Conservation (phyloP, 805 yeast species). For the Candida germanica region DNA sequence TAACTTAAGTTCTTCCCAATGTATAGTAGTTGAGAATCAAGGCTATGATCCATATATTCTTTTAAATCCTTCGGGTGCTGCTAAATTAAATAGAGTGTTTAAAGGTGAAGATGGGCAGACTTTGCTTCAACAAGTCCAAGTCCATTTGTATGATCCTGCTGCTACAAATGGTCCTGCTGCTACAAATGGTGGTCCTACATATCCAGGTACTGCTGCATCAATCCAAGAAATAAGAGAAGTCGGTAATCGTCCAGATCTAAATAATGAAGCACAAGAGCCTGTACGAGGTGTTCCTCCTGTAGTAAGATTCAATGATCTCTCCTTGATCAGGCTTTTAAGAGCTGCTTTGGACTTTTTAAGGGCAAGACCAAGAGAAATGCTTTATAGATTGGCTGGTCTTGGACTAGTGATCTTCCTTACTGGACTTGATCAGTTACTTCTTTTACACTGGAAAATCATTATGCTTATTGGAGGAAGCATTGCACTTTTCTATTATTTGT, state of each 20-base stretch:
- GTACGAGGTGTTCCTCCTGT: not conserved
- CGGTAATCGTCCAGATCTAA: not conserved
- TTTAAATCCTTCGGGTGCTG: slow-evolving; percentile 34
- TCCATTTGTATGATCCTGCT: slow-evolving; percentile 9
- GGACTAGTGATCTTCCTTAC: not conserved
- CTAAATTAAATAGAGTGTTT: slow-evolving; percentile 20
- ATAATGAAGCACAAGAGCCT: not conserved
- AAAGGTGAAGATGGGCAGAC: slow-evolving; percentile 12
- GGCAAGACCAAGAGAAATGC: not conserved
- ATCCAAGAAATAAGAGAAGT: not conserved
- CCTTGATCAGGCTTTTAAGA: not conserved
- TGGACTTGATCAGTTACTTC: not conserved
- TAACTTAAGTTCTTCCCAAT: slow-evolving; percentile 36
- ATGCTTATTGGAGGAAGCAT: not conserved
- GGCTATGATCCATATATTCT: slow-evolving; percentile 36
- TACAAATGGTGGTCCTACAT: not conserved
- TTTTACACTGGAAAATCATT: not conserved
- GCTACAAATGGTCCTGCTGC: not conserved
- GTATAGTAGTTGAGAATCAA: slow-evolving; percentile 37
- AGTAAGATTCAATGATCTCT: not conserved
- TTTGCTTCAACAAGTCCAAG: slow-evolving; percentile 25
- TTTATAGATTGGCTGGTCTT: not conserved
- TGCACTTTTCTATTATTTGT: no score
- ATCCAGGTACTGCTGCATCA: not conserved
- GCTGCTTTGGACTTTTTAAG: not conserved